Evolutionary conservation across 2,329 filamentous ascomycete species (phyloP).

Genomic region (Aulographum hederae): DNA sequence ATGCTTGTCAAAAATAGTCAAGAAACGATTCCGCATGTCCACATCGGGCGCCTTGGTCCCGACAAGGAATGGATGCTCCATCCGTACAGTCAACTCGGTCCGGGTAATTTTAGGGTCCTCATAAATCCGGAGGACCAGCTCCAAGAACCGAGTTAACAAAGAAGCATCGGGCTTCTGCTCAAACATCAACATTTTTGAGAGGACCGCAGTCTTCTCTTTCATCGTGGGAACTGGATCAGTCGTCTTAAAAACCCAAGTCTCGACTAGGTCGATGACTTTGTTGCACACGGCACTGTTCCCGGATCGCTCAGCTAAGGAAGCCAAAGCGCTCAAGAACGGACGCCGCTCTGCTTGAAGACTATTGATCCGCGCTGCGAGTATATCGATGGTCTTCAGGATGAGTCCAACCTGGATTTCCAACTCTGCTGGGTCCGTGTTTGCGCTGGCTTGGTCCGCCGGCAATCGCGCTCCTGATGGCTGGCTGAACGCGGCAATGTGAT

Average conservation of each 20-base stretch:
- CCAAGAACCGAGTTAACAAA: conserved; percentile 80
- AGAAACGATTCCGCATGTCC: conserved; percentile 91
- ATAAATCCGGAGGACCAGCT: conserved; percentile 94
- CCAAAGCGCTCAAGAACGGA: conserved; percentile 87
- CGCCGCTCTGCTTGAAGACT: conserved; percentile 76
- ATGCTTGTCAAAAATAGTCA: conserved; percentile 89
- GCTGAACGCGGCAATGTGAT: conserved; percentile 63
- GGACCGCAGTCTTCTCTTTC: conserved; percentile 94
- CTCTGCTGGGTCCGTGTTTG: conserved; percentile 25
- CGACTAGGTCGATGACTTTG: conserved; percentile 86
- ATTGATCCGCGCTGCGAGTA: conserved; percentile 83
- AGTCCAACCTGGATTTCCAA: conserved; percentile 76
- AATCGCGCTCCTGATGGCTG: conserved; percentile 31
- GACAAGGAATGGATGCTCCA: conserved; percentile 96
- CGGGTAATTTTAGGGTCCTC: conserved; percentile 91
- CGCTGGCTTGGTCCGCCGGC: conserved; percentile 14
- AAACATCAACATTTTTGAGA: conserved; percentile 98
- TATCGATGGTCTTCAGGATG: conserved; percentile 88
- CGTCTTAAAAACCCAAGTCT: conserved; percentile 88
- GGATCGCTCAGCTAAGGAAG: conserved; percentile 89
- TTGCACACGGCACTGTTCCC: conserved; percentile 72
- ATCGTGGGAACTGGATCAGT: conserved; percentile 81
- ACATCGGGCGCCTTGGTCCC: conserved; percentile 86
- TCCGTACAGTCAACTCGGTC: conserved; percentile 85
- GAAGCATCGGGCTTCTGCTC: conserved; percentile 57